Evolutionary conservation across 106 monocot species (phyloP).

Genomic region (Allium sativum): DNA sequence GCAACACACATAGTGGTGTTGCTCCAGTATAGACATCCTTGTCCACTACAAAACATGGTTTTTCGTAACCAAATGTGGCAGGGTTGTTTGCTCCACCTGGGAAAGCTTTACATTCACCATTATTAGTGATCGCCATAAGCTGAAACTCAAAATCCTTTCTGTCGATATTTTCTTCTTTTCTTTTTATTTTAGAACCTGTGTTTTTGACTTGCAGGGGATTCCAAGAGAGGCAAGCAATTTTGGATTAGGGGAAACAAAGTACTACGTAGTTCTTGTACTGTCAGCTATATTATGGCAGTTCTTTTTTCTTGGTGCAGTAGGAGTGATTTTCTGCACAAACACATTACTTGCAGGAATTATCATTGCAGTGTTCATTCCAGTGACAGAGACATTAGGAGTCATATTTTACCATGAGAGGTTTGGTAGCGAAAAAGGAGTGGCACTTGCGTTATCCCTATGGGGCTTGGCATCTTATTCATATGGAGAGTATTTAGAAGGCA

Average conservation of each 20-base stretch:
- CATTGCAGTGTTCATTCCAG: constrained; percentile 13
- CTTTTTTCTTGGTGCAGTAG: constrained; percentile 19
- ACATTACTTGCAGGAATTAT: constrained; percentile 17
- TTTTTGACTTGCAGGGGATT: constrained; percentile 23
- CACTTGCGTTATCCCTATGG: constrained; percentile 20
- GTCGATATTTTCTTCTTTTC: neutral
- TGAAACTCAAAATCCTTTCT: too few relatives aligned
- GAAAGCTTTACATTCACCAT: too few relatives aligned
- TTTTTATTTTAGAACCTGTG: too few relatives aligned
- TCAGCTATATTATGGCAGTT: constrained; percentile 37
- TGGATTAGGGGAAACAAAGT: constrained; percentile 35
- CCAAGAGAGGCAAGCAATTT: constrained; percentile 31
- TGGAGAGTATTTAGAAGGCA: constrained; percentile 12
- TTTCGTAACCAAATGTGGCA: too few relatives aligned
- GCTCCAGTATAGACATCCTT: too few relatives aligned
- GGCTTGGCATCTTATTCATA: constrained; percentile 24
- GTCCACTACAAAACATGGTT: too few relatives aligned
- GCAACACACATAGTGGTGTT: too few relatives aligned
- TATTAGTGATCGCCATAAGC: too few relatives aligned
- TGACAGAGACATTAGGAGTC: constrained; percentile 7
- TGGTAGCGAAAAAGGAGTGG: constrained; percentile 16
- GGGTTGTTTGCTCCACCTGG: too few relatives aligned
- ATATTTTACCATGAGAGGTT: constrained; percentile 20
- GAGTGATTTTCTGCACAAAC: constrained; percentile 15
- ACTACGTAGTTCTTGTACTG: constrained; percentile 32